Conservation (phyloP, 2,329 filamentous ascomycete species). For the Colletotrichum sp. region DNA sequence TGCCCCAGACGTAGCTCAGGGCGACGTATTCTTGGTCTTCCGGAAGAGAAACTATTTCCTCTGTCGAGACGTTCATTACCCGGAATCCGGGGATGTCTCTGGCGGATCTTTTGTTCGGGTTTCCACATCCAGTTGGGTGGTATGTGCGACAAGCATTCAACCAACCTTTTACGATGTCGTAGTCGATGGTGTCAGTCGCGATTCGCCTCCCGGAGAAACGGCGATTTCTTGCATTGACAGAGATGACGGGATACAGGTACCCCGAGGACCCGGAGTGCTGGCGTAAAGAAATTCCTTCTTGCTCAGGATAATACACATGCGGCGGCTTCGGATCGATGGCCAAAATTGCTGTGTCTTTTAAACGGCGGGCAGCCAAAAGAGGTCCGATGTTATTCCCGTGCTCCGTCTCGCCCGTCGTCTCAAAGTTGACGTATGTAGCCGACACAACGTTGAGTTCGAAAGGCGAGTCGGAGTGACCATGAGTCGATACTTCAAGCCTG, state of each 20-base stretch:
- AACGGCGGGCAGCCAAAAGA: neutral
- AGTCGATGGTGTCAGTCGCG: neutral
- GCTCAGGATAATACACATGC: neutral
- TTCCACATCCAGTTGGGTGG: neutral
- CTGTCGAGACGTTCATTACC: neutral
- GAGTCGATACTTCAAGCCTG: neutral
- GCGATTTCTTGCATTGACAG: neutral
- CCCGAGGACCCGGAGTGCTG: neutral
- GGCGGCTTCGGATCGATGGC: neutral
- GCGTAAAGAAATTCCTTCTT: neutral
- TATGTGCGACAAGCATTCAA: neutral
- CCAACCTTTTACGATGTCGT: neutral
- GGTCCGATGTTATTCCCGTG: neutral
- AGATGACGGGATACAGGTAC: neutral
- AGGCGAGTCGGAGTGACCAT: neutral
- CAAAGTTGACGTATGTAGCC: neutral
- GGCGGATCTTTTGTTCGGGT: neutral
- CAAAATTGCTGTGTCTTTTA: neutral
- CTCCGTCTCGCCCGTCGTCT: neutral
- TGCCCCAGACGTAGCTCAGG: constrained; percentile 40
- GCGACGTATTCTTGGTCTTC: constrained; percentile 27
- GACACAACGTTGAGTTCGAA: neutral
- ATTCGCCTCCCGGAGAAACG: neutral
- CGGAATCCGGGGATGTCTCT: neutral
- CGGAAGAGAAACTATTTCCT: neutral